Conservation (phyloP, 306 rosid genomes). For the Prunus mira region DNA sequence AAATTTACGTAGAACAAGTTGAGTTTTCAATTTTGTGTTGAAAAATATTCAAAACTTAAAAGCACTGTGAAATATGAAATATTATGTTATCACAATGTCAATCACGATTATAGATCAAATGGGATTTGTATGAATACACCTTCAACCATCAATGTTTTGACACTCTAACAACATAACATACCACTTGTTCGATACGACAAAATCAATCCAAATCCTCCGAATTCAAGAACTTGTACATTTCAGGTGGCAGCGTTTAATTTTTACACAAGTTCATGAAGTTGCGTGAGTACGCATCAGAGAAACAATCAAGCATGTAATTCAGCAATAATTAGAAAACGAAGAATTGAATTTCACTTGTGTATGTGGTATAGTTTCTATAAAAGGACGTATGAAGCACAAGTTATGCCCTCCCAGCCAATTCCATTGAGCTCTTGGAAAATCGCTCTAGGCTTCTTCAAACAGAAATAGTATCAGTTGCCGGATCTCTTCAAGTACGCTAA, state of each 20-base stretch:
- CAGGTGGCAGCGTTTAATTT: background rate
- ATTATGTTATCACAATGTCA: background rate
- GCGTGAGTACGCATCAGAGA: background rate
- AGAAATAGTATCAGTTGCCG: slow-evolving; percentile 14
- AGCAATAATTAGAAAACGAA: background rate
- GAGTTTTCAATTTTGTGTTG: background rate
- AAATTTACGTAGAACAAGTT: background rate
- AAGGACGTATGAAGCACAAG: background rate
- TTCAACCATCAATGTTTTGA: too few relatives aligned
- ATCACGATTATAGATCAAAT: background rate
- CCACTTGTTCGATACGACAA: background rate
- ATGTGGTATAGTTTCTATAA: slow-evolving; percentile 2
- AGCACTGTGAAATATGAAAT: background rate
- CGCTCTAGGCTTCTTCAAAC: background rate
- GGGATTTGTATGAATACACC: too few relatives aligned
- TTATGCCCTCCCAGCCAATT: slow-evolving; percentile 9
- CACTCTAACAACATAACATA: background rate
- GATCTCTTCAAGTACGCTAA: slow-evolving; percentile 52
- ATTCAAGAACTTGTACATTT: slow-evolving; percentile 5
- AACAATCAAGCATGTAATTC: background rate
- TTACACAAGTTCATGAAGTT: background rate
- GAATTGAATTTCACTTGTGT: background rate
- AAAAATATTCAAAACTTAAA: background rate
- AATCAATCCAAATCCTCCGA: background rate
- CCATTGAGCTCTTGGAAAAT: slow-evolving; percentile 1